A percentile compares a stretch with the other conserved stretches of the same genome.
phyloP scores from a whole-genome alignment of 75 land plant species.

The Azolla pinnata region DNA sequence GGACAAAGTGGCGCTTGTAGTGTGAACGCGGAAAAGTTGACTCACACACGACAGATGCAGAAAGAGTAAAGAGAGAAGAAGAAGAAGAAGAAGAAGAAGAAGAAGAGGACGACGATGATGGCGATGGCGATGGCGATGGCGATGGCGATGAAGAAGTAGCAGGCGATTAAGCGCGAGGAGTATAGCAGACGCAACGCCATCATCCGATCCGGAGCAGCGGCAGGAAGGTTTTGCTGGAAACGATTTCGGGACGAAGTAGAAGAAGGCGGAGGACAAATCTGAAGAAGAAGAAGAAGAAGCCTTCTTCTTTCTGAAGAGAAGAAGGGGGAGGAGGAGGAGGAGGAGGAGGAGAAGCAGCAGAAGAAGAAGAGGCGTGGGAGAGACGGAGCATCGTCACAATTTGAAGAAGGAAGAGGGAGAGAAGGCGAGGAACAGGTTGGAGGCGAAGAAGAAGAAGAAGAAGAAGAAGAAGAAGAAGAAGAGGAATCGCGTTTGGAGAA shows the following conservation, averaged over 20 bases:
- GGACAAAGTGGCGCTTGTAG: no score
- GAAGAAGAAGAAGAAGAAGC: background rate
- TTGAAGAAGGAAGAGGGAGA: background rate
- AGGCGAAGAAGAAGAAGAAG: background rate
- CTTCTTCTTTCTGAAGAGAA: background rate
- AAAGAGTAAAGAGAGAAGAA: background rate
- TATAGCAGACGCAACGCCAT: background rate
- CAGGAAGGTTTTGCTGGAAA: background rate
- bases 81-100: background rate
- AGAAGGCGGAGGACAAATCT: background rate
- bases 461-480: background rate
- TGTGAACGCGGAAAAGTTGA: no score
- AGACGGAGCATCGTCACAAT: background rate
- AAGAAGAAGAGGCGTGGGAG: background rate
- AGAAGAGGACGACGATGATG: background rate
- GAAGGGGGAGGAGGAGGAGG: background rate
- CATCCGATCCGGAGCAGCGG: background rate
- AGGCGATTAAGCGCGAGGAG: background rate
- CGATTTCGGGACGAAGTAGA: background rate
- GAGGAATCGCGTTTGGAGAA: background rate
- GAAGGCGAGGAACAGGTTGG: background rate
- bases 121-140: background rate
- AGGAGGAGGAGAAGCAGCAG: background rate
- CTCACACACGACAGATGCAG: no score
- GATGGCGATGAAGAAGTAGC: background rate